Conservation (phyloP, 2,329 filamentous ascomycete genomes). For the Neophaeococcomyces aloes region DNA sequence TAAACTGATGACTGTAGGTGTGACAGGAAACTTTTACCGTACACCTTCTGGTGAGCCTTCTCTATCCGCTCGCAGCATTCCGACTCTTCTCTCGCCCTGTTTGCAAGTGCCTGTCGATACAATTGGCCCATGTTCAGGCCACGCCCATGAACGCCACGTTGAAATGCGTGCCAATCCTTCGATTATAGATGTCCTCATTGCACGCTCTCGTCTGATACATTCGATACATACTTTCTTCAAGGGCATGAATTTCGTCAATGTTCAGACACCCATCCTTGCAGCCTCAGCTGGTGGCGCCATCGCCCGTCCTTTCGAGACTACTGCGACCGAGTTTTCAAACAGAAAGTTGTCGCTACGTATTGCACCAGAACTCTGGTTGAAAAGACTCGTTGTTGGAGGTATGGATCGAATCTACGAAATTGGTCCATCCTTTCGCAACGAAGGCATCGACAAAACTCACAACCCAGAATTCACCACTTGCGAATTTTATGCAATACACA, state of each 20-base stretch:
- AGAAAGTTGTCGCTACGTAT: slow-evolving; percentile 69
- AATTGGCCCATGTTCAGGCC: slow-evolving; percentile 24
- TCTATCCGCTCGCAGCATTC: slow-evolving; percentile 56
- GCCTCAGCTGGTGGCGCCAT: slow-evolving; percentile 75
- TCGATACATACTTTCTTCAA: slow-evolving; percentile 65
- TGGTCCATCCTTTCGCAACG: slow-evolving; percentile 83
- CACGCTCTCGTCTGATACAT: slow-evolving; percentile 64
- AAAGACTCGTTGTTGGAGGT: slow-evolving; percentile 79
- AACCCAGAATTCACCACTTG: slow-evolving; percentile 97
- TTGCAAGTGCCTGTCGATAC: slow-evolving; percentile 58
- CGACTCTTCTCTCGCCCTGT: slow-evolving; percentile 63
- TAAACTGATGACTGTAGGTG: slow-evolving; percentile 36
- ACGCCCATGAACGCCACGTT: slow-evolving; percentile 71
- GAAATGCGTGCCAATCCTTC: slow-evolving; percentile 69
- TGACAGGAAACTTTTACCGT: slow-evolving; percentile 59
- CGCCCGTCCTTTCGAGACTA: slow-evolving; percentile 75
- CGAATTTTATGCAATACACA: slow-evolving; percentile 86
- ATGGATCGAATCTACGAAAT: slow-evolving; percentile 88
- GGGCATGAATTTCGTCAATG: slow-evolving; percentile 65
- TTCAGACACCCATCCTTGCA: slow-evolving; percentile 81
- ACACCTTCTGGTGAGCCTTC: slow-evolving; percentile 68
- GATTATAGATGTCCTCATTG: slow-evolving; percentile 57
- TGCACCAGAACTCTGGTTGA: slow-evolving; percentile 90
- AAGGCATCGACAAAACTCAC: slow-evolving; percentile 77
- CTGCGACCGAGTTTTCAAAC: slow-evolving; percentile 63